Evolutionary conservation across 108 stramenopile genomes (phyloP).

Genomic region (Hondaea fermentalgiana): DNA sequence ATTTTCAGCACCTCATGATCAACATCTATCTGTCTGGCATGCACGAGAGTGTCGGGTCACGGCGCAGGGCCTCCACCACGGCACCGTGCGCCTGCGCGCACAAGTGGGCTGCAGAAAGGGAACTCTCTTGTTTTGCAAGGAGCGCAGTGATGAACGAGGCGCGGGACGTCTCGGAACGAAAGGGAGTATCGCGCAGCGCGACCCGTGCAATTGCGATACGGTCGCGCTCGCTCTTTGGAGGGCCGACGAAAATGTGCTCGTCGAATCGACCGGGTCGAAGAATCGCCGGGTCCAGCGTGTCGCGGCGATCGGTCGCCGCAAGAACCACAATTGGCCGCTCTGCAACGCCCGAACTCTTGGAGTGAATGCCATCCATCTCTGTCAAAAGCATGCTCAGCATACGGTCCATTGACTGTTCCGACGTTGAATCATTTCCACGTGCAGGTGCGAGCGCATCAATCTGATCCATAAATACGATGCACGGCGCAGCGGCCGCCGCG

Average conservation of each 20-base stretch:
- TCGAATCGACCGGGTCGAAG: not conserved
- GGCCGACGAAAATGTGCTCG: not conserved
- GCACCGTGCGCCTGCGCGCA: not conserved
- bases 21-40: not conserved
- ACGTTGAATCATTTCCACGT: not conserved
- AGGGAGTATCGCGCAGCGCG: not conserved
- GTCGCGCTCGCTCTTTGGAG: not conserved
- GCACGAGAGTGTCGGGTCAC: not conserved
- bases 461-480: not conserved
- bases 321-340: not conserved
- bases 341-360: not conserved
- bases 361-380: conserved; percentile 1
- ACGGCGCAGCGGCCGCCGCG: not conserved
- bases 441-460: not conserved
- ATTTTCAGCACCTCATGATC: too few species aligned
- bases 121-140: not conserved
- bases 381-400: not conserved
- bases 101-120: not conserved
- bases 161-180: not conserved
- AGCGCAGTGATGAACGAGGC: not conserved
- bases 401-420: not conserved
- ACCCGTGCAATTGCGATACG: not conserved
- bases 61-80: not conserved
- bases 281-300: not conserved
- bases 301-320: not conserved